phyloP scores from a whole-genome alignment of 176 grass and related monocot species.

The Panicum miliaceum region DNA sequence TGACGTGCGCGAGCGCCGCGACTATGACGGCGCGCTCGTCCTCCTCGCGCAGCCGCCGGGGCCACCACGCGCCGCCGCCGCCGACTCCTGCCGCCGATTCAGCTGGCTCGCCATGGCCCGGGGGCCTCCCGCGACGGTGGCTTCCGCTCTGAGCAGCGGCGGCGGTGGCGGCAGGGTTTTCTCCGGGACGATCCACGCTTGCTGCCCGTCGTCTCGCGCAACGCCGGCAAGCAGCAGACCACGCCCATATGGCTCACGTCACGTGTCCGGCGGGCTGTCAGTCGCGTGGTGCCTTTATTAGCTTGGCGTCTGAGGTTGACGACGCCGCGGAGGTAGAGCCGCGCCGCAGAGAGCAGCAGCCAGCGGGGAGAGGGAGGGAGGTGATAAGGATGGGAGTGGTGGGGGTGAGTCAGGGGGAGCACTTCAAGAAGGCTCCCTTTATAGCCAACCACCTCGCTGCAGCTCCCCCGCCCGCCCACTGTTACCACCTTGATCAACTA shows the following conservation, averaged over 20 bases:
- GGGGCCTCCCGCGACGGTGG: not conserved
- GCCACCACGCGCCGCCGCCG: not conserved
- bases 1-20: constrained; percentile 55
- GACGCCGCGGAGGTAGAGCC: not conserved
- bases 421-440: constrained; percentile 35
- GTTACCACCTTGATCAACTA: not conserved
- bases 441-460: not conserved
- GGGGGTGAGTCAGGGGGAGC: not conserved
- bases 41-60: not conserved
- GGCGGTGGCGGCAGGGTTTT: not conserved
- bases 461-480: not conserved
- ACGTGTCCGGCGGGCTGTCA: constrained; percentile 22
- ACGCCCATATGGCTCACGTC: constrained; percentile 16
- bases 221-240: not conserved
- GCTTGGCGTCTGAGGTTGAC: not conserved
- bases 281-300: not conserved
- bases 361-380: not conserved
- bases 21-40: constrained; percentile 51
- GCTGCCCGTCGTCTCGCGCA: not conserved
- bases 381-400: constrained; percentile 33
- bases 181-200: constrained; percentile 41
- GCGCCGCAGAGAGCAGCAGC: not conserved
- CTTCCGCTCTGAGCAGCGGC: no score
- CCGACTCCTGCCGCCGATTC: not conserved
- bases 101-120: not conserved